Percentiles rank a stretch among this genome's conserved stretches.
Evolutionary conservation across 495 filamentous ascomycete species (phyloP).

Genomic region (Penicillium robsamsonii): DNA sequence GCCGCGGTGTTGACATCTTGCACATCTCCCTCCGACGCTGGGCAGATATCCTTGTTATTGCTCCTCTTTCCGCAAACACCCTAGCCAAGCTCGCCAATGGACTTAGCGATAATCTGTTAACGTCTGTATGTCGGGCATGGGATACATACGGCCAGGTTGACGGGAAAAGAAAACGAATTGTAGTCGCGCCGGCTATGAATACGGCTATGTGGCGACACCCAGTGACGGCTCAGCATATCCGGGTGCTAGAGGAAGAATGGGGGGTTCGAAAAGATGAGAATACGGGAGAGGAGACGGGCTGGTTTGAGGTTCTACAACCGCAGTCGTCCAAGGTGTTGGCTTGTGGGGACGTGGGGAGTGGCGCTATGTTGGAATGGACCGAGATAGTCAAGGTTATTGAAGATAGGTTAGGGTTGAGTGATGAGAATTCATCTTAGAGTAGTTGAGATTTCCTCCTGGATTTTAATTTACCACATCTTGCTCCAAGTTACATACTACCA

Average conservation of each 20-base stretch:
- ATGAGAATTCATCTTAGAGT: neutral
- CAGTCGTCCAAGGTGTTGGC: constrained; percentile 61
- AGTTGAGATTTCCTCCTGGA: neutral
- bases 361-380: constrained; percentile 66
- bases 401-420: constrained; percentile 15
- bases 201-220: constrained; percentile 78
- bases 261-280: constrained; percentile 31
- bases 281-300: constrained; percentile 42
- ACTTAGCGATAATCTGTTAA: constrained; percentile 57
- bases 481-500: neutral
- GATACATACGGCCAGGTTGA: constrained; percentile 61
- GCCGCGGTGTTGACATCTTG: constrained; percentile 53
- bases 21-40: constrained; percentile 71
- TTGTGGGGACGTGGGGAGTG: constrained; percentile 66
- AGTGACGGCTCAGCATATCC: constrained; percentile 62
- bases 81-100: constrained; percentile 65
- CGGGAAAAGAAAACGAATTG: constrained; percentile 36
- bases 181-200: constrained; percentile 73
- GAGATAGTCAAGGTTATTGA: constrained; percentile 59
- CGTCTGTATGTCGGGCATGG: constrained; percentile 71
- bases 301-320: constrained; percentile 66
- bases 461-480: neutral
- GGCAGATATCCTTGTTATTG: constrained; percentile 73
- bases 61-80: constrained; percentile 66
- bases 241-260: constrained; percentile 63